Base-by-base conservation (phyloP, 2,329 filamentous ascomycete genomes). In the Aspergillus quadricinctus region DNA sequence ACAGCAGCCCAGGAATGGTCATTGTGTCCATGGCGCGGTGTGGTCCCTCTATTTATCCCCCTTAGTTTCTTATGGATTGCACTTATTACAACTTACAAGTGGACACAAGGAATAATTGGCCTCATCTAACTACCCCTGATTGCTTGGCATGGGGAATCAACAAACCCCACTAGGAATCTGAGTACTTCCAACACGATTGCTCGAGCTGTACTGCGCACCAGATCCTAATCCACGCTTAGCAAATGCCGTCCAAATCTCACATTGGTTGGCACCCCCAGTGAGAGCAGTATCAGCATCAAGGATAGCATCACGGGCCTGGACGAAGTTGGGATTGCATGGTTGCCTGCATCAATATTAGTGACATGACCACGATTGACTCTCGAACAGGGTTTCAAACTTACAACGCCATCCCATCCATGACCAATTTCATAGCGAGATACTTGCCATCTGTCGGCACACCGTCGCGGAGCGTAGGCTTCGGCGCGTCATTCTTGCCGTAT, bases 231-330 rank as follows among this genome's bases (percentile, higher is more conserved):
- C 58, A 17, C 60, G 54, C 48, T 62, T 62, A 3, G 60, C 60
- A 35, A 62, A 62, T 1, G 41, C 60, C 21, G 41, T 58, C 60
- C 60, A 62, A 23, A 62, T 58, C 50, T 60, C 58, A 23, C 60
- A 62, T 6, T 52, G 37, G 45, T 62, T 62, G n/a, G 29, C 41
- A 1, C 60, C 54, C 2, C 48, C 40, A 5, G 60, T 62, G 1
- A 62, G 52, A 17, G 53, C 54, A 3, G 25, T 48, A 19, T 62
- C 60, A 10, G 58, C 60, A 11, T 62, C 60, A 0, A 62, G 52
- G 17, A 62, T 61, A 8, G 60, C 60, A 29, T 62, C 58, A 3
- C 60, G 56, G 10, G 54, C 60, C 23, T 57, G 53, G 21, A 62
- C 23, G 41, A 58, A 62, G 48, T 53, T 57, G 21, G 60, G 60